phyloP scores from a whole-genome alignment of 176 grass and related monocot species.

The Puccinellia tenuiflora region DNA sequence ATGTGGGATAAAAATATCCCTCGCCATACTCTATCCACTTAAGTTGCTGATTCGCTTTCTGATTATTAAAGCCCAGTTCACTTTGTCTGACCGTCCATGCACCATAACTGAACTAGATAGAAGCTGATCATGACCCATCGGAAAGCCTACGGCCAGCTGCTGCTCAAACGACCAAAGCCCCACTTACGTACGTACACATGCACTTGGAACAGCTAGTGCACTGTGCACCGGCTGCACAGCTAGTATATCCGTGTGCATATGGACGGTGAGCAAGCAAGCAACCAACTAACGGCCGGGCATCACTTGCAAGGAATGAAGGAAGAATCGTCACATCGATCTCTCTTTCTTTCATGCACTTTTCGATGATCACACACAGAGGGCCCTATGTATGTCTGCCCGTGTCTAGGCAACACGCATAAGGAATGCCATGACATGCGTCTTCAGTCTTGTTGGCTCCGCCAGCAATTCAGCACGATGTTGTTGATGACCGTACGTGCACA shows the following conservation, averaged over 20 bases:
- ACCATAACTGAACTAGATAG: too few relatives aligned
- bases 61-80: neutral
- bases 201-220: too few relatives aligned
- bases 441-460: neutral
- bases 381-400: neutral
- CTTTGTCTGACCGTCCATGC: too few relatives aligned
- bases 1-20: too few relatives aligned
- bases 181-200: too few relatives aligned
- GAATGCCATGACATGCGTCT: neutral
- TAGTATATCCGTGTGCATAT: too few relatives aligned
- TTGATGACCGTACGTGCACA: neutral
- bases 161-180: too few relatives aligned
- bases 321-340: neutral
- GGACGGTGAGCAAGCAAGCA: constrained; percentile 18
- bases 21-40: too few relatives aligned
- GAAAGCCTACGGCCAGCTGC: too few relatives aligned
- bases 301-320: constrained; percentile 20
- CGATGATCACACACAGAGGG: neutral
- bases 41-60: neutral
- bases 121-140: too few relatives aligned
- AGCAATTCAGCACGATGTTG: neutral
- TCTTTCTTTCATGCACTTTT: constrained; percentile 13
- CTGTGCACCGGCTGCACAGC: too few relatives aligned
- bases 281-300: too few relatives aligned
- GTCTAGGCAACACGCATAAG: neutral